Evolutionary conservation across 2,329 filamentous ascomycete species (phyloP).

Genomic region (Arthroderma sp.): DNA sequence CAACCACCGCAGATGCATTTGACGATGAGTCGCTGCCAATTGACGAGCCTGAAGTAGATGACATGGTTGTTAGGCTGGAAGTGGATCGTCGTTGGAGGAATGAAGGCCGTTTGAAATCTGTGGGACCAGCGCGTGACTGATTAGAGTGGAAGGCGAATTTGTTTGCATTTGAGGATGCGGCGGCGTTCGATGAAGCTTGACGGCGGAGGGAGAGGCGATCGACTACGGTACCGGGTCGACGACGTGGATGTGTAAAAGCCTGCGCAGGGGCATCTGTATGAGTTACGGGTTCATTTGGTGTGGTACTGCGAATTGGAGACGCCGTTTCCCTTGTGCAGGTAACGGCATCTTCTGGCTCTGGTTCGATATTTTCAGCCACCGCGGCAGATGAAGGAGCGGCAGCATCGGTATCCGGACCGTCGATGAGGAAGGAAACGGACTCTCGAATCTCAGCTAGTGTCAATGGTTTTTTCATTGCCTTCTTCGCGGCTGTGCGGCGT

Average conservation of each 20-base stretch:
- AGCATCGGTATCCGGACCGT: constrained; percentile 37
- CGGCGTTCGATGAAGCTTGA: constrained; percentile 32
- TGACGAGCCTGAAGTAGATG: constrained; percentile 9
- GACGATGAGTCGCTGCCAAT: constrained; percentile 16
- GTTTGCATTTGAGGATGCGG: constrained; percentile 15
- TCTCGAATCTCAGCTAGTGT: constrained; percentile 70
- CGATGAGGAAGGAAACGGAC: constrained; percentile 70
- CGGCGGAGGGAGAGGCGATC: constrained; percentile 33
- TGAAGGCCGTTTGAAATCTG: constrained; percentile 19
- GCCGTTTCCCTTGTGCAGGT: too few relatives aligned
- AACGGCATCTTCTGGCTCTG: not conserved
- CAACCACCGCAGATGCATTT: constrained; percentile 18
- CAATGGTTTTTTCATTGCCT: constrained; percentile 50
- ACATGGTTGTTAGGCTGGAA: not conserved
- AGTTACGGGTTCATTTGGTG: too few relatives aligned
- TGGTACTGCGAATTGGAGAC: too few relatives aligned
- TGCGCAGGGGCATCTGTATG: too few relatives aligned
- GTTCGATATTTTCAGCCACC: constrained; percentile 1
- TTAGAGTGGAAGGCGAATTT: constrained; percentile 24
- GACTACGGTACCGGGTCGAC: constrained; percentile 29
- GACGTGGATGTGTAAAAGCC: constrained; percentile 20
- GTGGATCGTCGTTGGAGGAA: constrained; percentile 14
- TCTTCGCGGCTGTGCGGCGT: constrained; percentile 45
- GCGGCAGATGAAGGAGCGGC: constrained; percentile 26
- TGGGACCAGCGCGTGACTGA: constrained; percentile 12